These are phyloP conservation scores for Friedmanniomyces simplex DNA, from an alignment of 495 filamentous ascomycete species.

Conservation along the genomic window DNA sequence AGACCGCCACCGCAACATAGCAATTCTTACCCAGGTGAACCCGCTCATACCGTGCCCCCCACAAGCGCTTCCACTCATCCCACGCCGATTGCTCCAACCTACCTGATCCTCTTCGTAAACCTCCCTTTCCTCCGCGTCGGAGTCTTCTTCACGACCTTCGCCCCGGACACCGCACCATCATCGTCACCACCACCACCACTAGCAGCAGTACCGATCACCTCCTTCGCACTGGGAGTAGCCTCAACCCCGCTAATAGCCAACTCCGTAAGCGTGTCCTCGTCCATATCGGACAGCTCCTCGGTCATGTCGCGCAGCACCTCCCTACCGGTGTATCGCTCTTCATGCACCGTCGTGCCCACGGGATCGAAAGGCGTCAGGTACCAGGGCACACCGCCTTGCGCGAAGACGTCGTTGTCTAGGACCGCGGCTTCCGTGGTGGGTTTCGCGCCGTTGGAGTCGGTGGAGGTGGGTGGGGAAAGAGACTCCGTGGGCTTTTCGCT, in stretches of 20 bases:
- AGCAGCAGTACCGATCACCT: neutral
- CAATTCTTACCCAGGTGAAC: no score
- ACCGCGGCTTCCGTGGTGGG: constrained; percentile 36
- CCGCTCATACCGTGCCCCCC: no score
- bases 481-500: constrained; percentile 14
- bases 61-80: no score
- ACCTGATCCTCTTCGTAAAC: neutral
- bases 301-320: constrained; percentile 68
- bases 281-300: constrained; percentile 79
- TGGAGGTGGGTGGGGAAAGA: constrained; percentile 24
- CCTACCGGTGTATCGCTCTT: constrained; percentile 67
- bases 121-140: neutral
- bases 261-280: constrained; percentile 72
- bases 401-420: constrained; percentile 44
- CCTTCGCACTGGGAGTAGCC: constrained; percentile 1
- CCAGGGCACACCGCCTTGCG: constrained; percentile 73
- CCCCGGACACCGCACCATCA: neutral
- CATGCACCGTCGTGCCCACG: constrained; percentile 60
- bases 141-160: neutral
- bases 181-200: neutral
- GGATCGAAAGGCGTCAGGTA: constrained; percentile 77
- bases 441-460: neutral
- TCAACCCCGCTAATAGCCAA: constrained; percentile 33
- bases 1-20: no score
- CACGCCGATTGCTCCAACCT: neutral